Percentiles rank a stretch among this genome's conserved stretches.
Evolutionary conservation across 352 stramenopile species (phyloP).

Genomic region (Paralagenidium karlingii): DNA sequence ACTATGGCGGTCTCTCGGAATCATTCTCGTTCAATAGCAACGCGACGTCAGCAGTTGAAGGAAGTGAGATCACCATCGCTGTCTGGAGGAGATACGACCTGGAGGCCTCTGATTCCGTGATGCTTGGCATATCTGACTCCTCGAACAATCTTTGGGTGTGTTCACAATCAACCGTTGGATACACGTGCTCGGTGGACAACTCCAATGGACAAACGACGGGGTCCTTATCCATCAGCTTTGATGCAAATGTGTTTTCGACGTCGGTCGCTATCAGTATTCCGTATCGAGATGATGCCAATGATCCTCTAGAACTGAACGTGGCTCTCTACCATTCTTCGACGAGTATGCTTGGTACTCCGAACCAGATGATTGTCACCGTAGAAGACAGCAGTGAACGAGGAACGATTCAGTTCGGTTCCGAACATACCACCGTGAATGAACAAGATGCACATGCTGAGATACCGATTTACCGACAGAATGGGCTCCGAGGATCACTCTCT

Average conservation of each 20-base stretch:
- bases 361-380: constrained; percentile 10
- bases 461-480: constrained; percentile 3
- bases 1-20: no score
- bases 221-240: not conserved
- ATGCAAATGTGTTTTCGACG: constrained; percentile 5
- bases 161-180: no score
- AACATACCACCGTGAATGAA: constrained; percentile 8
- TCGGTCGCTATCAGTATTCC: constrained; percentile 14
- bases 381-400: constrained; percentile 22
- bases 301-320: constrained; percentile 14
- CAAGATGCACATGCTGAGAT: constrained; percentile 4
- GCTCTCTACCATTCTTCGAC: constrained; percentile 6
- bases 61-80: no score
- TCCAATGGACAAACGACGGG: constrained; percentile 3
- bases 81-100: no score
- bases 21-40: no score
- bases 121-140: no score
- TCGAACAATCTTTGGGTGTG: no score
- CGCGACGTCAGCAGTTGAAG: no score
- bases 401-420: constrained; percentile 10
- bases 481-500: constrained; percentile 8
- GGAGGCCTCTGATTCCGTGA: no score
- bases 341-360: constrained; percentile 5
- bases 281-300: constrained; percentile 13
- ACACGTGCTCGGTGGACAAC: no score